Evolutionary conservation across 495 filamentous ascomycete species (phyloP).

Genomic region (Aspergillus biplanus): DNA sequence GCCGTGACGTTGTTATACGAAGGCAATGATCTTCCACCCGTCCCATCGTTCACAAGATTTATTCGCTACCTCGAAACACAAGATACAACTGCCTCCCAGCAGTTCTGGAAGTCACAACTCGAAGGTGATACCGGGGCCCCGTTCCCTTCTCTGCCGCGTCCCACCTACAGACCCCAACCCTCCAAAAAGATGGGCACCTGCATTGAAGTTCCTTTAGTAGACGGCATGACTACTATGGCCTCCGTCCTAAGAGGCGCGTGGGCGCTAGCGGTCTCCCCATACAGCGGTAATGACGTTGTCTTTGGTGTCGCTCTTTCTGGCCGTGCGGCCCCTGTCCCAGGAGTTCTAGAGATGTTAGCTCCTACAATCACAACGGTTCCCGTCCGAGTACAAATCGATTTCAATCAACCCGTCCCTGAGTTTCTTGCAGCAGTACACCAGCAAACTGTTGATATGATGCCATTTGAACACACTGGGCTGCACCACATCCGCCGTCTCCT

Average conservation of each 20-base stretch:
- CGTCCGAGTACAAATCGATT: slow-evolving; percentile 40
- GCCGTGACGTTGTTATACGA: neutral
- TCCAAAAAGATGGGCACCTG: neutral
- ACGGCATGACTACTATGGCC: slow-evolving; percentile 13
- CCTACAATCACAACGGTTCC: slow-evolving; percentile 63
- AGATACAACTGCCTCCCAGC: neutral
- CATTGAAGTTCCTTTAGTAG: slow-evolving; percentile 1
- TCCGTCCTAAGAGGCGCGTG: slow-evolving; percentile 37
- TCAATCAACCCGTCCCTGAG: neutral
- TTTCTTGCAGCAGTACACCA: neutral
- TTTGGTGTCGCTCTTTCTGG: slow-evolving; percentile 42
- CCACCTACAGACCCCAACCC: slow-evolving; percentile 33
- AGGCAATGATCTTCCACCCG: neutral
- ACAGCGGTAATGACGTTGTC: slow-evolving; percentile 34
- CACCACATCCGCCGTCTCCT: slow-evolving; percentile 57
- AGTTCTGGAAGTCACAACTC: neutral
- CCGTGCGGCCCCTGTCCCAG: slow-evolving; percentile 19
- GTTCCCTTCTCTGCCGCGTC: slow-evolving; percentile 49
- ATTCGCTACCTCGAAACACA: neutral
- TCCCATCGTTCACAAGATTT: neutral
- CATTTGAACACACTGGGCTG: slow-evolving; percentile 58
- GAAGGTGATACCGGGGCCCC: neutral
- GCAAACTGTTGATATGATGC: slow-evolving; percentile 21
- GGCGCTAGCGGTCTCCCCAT: slow-evolving; percentile 32
- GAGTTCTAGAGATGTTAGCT: slow-evolving; percentile 18